Evolutionary conservation across 768 basidiomycete genomes (phyloP), one percentile per base, ranked within the genome.

Genomic region (Tephrocybe sp.): DNA sequence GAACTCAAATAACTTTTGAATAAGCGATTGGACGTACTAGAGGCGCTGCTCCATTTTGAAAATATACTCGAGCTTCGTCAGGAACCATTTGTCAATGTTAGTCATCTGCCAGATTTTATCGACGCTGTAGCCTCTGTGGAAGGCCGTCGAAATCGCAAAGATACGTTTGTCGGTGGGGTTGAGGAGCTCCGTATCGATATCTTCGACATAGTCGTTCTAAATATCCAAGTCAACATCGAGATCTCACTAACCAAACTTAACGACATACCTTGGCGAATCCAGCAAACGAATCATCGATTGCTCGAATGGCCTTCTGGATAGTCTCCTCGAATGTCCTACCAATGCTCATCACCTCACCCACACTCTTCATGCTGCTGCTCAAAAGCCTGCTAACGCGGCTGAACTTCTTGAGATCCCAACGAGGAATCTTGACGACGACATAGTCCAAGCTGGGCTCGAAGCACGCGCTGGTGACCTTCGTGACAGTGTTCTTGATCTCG

Each of bases 321-420:
- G 94, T 97, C 75, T 99, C 95, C 67, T 98, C 95, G 62, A 99
- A 99, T 4, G 94, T 97, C 59, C 95, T 77, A 12, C 95, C 95
- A 57, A 99, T 98, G 58, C 91, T 92, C 97, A 99, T 99, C 49
- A 99, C 95, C 69, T 99, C 95, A 22, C 95, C 95, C 7, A 99
- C 95, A 60, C 90, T 93, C 79, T 98, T 98, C 95, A 99, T 98
- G 69, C 90, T 92, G 58, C 88, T 91, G 68, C 91, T 92, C 42
- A 99, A 73, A 33, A 90, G 76, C 50, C 88, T 82, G 65, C 91
- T 94, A 61, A 99, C 95, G 39, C 95, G 84, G 61, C 61, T 92
- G 74, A 99, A 99, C 78, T 99, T 99, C 70, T 94, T 94, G 63
- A 98, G 74, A 70, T 99, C 97, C 95, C 95, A 99, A 56, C 95